These are phyloP conservation scores for Hygrocybe punicea DNA, from an alignment of 768 basidiomycete genomes.

Conservation along the genomic window DNA sequence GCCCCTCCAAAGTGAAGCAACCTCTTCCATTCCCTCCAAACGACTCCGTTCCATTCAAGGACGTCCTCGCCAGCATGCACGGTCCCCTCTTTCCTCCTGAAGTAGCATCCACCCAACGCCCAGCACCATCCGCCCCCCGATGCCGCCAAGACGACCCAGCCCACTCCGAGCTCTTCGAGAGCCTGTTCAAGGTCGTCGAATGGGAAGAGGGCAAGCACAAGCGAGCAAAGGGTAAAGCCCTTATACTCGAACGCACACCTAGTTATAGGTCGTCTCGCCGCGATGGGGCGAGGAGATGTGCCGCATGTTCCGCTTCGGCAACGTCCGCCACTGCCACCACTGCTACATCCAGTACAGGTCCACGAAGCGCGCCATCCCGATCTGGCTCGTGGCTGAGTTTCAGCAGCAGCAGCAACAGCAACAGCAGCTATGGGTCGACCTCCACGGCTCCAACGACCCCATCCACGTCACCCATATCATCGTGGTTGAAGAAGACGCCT, in stretches of 20 bases:
- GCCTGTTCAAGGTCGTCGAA: constrained; percentile 43
- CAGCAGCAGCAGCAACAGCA: too few relatives aligned
- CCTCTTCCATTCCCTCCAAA: constrained; percentile 31
- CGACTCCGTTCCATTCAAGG: constrained; percentile 50
- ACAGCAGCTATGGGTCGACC: too few relatives aligned
- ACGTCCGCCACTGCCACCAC: neutral
- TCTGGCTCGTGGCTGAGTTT: constrained; percentile 6
- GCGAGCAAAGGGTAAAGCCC: neutral
- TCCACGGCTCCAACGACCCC: too few relatives aligned
- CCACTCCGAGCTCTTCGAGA: constrained; percentile 45
- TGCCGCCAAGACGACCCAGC: too few relatives aligned
- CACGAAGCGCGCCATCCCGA: neutral
- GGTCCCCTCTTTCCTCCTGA: too few relatives aligned
- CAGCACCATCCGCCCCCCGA: too few relatives aligned
- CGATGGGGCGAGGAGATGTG: too few relatives aligned
- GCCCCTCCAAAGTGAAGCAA: constrained; percentile 17
- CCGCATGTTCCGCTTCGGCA: too few relatives aligned
- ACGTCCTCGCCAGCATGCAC: constrained; percentile 52
- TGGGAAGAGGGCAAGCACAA: constrained; percentile 36
- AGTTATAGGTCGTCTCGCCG: too few relatives aligned
- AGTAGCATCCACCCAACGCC: too few relatives aligned
- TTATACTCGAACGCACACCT: neutral
- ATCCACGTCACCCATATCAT: too few relatives aligned
- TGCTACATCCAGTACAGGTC: neutral
- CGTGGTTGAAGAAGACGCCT: too few relatives aligned